These are phyloP conservation scores for Alnus rubra DNA, from an alignment of 306 rosid genomes.

Conservation along the genomic window DNA sequence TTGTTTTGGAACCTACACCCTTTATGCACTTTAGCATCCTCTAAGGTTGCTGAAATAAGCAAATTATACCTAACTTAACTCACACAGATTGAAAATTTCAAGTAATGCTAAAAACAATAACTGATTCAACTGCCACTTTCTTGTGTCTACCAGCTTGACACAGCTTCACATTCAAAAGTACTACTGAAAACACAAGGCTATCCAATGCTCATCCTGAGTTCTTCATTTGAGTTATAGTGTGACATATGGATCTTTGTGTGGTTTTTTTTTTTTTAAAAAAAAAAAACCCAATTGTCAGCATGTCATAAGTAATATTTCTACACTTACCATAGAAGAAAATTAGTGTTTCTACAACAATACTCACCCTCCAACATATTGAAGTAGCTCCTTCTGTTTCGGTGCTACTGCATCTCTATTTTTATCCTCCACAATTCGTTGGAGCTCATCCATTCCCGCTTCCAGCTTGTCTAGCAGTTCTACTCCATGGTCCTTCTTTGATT, in stretches of 20 bases:
- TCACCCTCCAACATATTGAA: conserved; percentile 87
- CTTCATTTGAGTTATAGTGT: conserved; percentile 8
- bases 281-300: background rate
- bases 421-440: conserved; percentile 77
- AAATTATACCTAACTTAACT: conserved; percentile 4
- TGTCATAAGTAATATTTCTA: conserved; percentile 1
- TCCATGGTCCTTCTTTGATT: conserved; percentile 85
- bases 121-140: conserved; percentile 2
- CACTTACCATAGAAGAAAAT: background rate
- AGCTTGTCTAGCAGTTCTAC: conserved; percentile 74
- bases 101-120: background rate
- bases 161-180: background rate
- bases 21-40: background rate
- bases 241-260: conserved; percentile 2
- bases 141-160: conserved; percentile 14
- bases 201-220: conserved; percentile 6
- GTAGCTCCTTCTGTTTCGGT: conserved; percentile 88
- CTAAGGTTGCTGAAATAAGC: background rate
- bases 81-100: conserved; percentile 17
- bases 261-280: background rate
- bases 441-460: conserved; percentile 85
- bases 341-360: conserved; percentile 25
- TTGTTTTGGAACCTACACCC: background rate
- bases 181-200: background rate
- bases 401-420: conserved; percentile 73